Conservation (phyloP, 345 rosid genomes). For the Schrenkiella parvula region DNA sequence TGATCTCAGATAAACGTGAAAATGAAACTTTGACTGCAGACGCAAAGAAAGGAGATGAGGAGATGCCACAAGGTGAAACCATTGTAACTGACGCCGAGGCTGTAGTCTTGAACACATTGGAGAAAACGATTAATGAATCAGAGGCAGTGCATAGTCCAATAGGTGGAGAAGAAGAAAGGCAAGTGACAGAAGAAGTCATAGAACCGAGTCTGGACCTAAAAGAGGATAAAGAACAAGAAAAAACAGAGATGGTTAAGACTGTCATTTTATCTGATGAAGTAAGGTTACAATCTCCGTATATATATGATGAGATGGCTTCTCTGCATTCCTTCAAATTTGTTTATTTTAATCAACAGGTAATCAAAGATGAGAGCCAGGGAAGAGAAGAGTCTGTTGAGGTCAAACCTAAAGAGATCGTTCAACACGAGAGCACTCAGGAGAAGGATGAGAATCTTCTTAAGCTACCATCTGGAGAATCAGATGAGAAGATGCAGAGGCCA, state of each 20-base stretch:
- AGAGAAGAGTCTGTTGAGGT: constrained; percentile 9
- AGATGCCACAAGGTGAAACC: constrained; percentile 5
- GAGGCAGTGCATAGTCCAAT: background rate
- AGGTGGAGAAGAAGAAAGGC: background rate
- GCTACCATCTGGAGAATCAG: background rate
- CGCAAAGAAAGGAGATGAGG: background rate
- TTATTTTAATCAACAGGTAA: constrained; percentile 31
- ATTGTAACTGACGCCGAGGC: constrained; percentile 3
- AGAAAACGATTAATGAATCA: background rate
- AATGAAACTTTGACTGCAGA: background rate
- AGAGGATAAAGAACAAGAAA: constrained; percentile 21
- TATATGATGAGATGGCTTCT: background rate
- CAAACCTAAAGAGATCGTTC: background rate
- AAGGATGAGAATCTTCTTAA: background rate
- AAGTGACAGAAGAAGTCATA: background rate
- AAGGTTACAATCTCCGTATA: constrained; percentile 3
- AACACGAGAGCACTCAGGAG: background rate
- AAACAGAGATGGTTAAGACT: constrained; percentile 25
- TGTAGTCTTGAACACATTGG: background rate
- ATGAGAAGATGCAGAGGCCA: background rate
- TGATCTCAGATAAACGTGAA: background rate
- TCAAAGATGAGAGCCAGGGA: constrained; percentile 20
- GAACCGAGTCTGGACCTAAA: background rate
- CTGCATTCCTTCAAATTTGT: background rate
- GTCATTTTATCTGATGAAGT: constrained; percentile 40